Percentiles rank a stretch among this genome's conserved stretches.
Evolutionary conservation across 495 filamentous ascomycete species (phyloP).

Genomic region (Annulohypoxylon moriforme): DNA sequence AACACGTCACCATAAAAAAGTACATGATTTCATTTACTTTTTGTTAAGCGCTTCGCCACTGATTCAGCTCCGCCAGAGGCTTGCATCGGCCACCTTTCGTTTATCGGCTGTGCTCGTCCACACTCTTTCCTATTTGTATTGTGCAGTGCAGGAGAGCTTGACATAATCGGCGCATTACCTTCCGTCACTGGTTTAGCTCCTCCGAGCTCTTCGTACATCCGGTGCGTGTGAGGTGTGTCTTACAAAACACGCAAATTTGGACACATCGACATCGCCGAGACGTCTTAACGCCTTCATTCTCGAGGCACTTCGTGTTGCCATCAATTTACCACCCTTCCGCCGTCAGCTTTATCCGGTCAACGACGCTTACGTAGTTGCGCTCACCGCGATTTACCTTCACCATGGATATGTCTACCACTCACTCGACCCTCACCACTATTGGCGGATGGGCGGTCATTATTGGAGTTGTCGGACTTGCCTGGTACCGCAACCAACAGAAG

Average conservation of each 20-base stretch:
- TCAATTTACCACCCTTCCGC: slow-evolving; percentile 13
- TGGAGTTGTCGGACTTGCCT: slow-evolving; percentile 55
- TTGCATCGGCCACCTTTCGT: slow-evolving; percentile 24
- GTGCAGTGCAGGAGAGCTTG: slow-evolving; percentile 16
- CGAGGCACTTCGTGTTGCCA: slow-evolving; percentile 35
- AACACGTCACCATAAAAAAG: neutral
- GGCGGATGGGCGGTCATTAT: slow-evolving; percentile 69
- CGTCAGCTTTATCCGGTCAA: slow-evolving; percentile 9
- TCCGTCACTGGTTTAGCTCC: slow-evolving; percentile 42
- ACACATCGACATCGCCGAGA: slow-evolving; percentile 21
- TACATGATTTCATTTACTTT: slow-evolving; percentile 3
- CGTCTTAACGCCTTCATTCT: slow-evolving; percentile 12
- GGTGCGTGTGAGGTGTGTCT: slow-evolving; percentile 19
- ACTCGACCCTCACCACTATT: slow-evolving; percentile 56
- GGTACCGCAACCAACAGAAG: slow-evolving; percentile 42
- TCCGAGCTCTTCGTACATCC: slow-evolving; percentile 19
- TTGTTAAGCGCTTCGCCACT: neutral
- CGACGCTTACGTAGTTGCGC: slow-evolving; percentile 10
- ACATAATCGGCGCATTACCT: slow-evolving; percentile 42
- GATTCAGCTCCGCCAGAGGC: slow-evolving; percentile 14
- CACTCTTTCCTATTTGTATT: slow-evolving; percentile 28
- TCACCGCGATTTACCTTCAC: slow-evolving; percentile 27
- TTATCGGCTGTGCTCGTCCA: slow-evolving; percentile 10
- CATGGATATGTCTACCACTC: slow-evolving; percentile 54
- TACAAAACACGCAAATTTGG: slow-evolving; percentile 22